Evolutionary conservation across 164 flowering plant genomes (phyloP).

Genomic region (Liriodendron chinense): DNA sequence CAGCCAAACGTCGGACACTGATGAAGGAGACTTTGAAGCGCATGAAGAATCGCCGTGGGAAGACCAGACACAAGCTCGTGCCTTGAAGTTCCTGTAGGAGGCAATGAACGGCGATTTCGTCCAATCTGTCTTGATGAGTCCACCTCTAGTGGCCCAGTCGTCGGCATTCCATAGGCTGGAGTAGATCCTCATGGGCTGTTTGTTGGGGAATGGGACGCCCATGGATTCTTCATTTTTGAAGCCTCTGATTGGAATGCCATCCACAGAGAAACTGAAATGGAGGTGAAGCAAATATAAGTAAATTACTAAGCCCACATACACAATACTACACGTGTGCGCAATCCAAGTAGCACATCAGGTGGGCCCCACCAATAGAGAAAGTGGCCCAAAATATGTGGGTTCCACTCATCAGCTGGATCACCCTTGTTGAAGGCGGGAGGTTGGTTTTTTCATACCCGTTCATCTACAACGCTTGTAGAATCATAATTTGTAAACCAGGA

Average conservation of each 20-base stretch:
- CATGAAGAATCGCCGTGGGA: constrained; percentile 3
- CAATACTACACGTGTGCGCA: too few species aligned
- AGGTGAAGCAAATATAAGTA: not conserved
- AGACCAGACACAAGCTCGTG: not conserved
- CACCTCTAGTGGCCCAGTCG: constrained; percentile 53
- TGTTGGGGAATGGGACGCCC: not conserved
- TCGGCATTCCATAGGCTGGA: constrained; percentile 48
- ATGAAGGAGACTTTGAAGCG: not conserved
- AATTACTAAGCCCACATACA: too few species aligned
- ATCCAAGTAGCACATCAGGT: too few species aligned
- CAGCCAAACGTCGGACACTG: not conserved
- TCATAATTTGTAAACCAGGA: too few species aligned
- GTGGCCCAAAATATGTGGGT: too few species aligned
- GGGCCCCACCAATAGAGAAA: too few species aligned
- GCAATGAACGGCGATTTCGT: constrained; percentile 8
- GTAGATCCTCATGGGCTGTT: constrained; percentile 15
- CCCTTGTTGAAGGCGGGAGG: too few species aligned
- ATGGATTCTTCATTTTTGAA: not conserved
- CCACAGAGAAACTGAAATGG: not conserved
- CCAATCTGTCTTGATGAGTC: constrained; percentile 45
- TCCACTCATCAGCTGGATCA: too few species aligned
- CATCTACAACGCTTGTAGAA: too few species aligned
- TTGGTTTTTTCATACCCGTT: too few species aligned
- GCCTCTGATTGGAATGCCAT: constrained; percentile 1
- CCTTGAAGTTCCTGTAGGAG: not conserved